Conservation (phyloP, 306 rosid species). For the Quercus dentata region DNA sequence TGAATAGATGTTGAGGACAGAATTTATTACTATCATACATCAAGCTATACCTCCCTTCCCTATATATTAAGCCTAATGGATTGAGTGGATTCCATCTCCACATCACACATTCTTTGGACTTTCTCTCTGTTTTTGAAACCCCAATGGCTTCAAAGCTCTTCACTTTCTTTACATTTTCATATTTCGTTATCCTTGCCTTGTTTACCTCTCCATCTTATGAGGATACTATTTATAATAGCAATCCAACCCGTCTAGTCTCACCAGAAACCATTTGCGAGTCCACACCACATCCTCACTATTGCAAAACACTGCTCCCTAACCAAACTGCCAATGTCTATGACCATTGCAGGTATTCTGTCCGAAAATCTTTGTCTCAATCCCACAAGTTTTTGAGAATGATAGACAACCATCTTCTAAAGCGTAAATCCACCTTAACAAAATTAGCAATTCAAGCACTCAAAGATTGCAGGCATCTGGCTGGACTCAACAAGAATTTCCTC, state of each 20-base stretch:
- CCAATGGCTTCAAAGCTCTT: conserved; percentile 31
- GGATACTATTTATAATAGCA: neutral
- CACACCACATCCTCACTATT: conserved; percentile 46
- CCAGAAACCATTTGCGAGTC: conserved; percentile 39
- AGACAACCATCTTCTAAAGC: conserved; percentile 29
- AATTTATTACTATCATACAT: neutral
- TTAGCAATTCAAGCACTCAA: conserved; percentile 40
- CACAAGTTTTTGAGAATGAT: conserved; percentile 18
- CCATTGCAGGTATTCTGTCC: conserved; percentile 35
- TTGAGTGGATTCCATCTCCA: neutral
- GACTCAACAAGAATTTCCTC: conserved; percentile 40
- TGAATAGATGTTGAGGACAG: too few relatives aligned
- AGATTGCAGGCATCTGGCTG: conserved; percentile 44
- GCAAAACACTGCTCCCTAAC: conserved; percentile 38
- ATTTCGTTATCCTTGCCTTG: conserved; percentile 9
- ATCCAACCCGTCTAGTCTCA: conserved; percentile 11
- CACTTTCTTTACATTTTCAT: neutral
- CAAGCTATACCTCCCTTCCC: neutral
- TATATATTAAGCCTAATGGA: neutral
- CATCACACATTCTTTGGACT: neutral
- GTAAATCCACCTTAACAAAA: conserved; percentile 15
- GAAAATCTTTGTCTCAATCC: conserved; percentile 40
- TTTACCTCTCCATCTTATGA: conserved; percentile 13
- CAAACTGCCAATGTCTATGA: conserved; percentile 27
- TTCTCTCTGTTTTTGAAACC: neutral